Evolutionary conservation across 257 asterid genomes (phyloP), one percentile per base, ranked within the genome.

Genomic region (Solanum chiquidenum): DNA sequence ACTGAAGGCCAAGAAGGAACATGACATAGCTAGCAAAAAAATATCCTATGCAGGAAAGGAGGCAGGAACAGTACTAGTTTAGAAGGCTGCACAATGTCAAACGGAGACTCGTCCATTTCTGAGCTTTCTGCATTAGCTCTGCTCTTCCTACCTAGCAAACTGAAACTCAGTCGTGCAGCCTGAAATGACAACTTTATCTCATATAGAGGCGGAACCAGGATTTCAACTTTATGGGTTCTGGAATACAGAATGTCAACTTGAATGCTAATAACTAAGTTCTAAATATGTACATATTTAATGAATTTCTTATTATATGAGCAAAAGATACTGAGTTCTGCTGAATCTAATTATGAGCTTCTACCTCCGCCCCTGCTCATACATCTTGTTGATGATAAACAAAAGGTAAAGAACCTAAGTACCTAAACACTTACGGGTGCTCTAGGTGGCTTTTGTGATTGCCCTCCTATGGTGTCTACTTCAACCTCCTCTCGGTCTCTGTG

Each of bases 371-470:
- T 62, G 31, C 58, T 37, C 87, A 64, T 52, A 35, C 37, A 55
- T 35, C 76, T 34, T 73, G 31, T 84, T n/a, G n/a, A 60, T 84
- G 80, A 46, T 82, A 34, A 64, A 68, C 42, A 33, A 75, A 74
- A 71, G 23, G 34, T 52, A 86, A 74, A 34, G 69, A 55, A 76
- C 79, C 85, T 79, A 20, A 62, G 38, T 84, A 14, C 16, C 14
- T 25, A 27, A 13, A 60, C 76, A 91, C 96, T 90, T 89, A 94
- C 97, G 1, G 93, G 98, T 89, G 92, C 90, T 92, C 87, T 91
- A 9, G 95, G 95, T 5, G 98, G 96, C 90, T 89, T 92, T 46
- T 93, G 96, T 55, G 89, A 90, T 86, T 88, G 92, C 10, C 42
- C 88, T 86, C 88, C 91, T 11, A 74, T 87, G 89, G 23, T 88